Percentiles rank a stretch among this genome's conserved stretches.
phyloP scores from a whole-genome alignment of 495 filamentous ascomycete genomes.

The Evansstolkia leycettana region DNA sequence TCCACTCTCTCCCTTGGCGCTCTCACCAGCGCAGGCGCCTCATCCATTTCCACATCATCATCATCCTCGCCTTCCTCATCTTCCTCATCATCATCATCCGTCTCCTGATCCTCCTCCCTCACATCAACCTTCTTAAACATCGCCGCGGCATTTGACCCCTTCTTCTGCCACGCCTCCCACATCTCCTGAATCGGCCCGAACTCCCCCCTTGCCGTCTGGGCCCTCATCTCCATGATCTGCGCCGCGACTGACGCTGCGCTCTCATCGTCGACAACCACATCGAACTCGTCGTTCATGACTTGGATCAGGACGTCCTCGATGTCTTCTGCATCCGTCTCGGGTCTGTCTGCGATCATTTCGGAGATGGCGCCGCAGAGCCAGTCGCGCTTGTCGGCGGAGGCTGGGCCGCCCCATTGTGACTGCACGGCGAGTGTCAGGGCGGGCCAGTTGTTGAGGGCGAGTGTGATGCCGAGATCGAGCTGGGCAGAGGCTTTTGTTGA shows the following conservation, averaged over 20 bases:
- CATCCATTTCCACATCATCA: constrained; percentile 64
- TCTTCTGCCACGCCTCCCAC: constrained; percentile 50
- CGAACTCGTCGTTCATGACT: constrained; percentile 92
- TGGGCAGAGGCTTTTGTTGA: constrained; percentile 19
- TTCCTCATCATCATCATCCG: constrained; percentile 48
- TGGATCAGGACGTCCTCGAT: constrained; percentile 74
- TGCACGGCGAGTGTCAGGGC: constrained; percentile 78
- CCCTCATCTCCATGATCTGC: constrained; percentile 54
- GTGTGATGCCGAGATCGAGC: constrained; percentile 76
- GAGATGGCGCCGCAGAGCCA: constrained; percentile 88
- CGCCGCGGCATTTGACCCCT: constrained; percentile 34
- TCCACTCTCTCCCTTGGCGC: constrained; percentile 49
- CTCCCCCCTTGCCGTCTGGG: constrained; percentile 47
- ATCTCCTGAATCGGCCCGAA: constrained; percentile 57
- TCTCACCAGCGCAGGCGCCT: constrained; percentile 49
- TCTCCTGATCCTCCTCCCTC: constrained; percentile 36
- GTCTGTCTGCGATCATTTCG: constrained; percentile 58
- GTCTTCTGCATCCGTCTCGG: constrained; percentile 71
- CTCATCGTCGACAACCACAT: constrained; percentile 81
- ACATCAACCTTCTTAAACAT: constrained; percentile 46
- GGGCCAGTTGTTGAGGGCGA: constrained; percentile 71
- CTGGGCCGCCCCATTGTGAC: constrained; percentile 79
- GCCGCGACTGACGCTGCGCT: constrained; percentile 62
- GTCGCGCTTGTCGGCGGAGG: constrained; percentile 76
- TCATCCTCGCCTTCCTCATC: constrained; percentile 42